A percentile compares a stretch with the other conserved stretches of the same genome.
Conservation (phyloP, 768 basidiomycete genomes). For the Lactarius psammicola region DNA sequence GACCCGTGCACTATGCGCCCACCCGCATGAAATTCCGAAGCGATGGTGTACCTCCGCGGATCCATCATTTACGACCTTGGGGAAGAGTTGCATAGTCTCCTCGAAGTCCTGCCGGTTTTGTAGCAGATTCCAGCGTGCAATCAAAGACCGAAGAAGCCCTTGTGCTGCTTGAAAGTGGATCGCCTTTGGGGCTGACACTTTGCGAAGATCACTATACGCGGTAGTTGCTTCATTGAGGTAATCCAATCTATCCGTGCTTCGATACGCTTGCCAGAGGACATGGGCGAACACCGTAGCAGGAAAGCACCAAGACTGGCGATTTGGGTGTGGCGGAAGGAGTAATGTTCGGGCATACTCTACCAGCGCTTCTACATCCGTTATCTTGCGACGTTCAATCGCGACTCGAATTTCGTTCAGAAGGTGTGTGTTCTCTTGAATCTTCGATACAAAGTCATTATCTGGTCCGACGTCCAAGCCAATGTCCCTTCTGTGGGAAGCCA, state of each 20-base stretch:
- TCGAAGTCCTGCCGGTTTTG: not conserved
- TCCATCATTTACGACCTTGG: not conserved
- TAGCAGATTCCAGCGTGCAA: not conserved
- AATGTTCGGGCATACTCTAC: not conserved
- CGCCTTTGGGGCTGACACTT: too few relatives aligned
- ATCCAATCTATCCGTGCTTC: not conserved
- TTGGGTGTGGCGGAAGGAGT: too few relatives aligned
- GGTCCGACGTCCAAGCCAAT: too few relatives aligned
- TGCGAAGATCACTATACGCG: not conserved
- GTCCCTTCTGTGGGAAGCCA: too few relatives aligned
- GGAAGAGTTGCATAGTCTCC: not conserved
- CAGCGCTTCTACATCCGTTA: not conserved
- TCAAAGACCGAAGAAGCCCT: not conserved
- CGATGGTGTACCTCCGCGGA: not conserved
- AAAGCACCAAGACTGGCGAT: too few relatives aligned
- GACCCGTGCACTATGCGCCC: not conserved
- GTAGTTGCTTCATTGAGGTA: conserved; percentile 1
- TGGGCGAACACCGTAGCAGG: not conserved
- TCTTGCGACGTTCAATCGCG: not conserved
- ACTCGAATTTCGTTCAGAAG: too few relatives aligned
- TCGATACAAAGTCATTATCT: too few relatives aligned
- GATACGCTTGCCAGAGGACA: not conserved
- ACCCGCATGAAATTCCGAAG: not conserved
- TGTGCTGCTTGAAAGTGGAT: not conserved
- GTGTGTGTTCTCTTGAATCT: too few relatives aligned